Evolutionary conservation across 306 rosid species (phyloP).

Genomic region (Casuarina glauca): DNA sequence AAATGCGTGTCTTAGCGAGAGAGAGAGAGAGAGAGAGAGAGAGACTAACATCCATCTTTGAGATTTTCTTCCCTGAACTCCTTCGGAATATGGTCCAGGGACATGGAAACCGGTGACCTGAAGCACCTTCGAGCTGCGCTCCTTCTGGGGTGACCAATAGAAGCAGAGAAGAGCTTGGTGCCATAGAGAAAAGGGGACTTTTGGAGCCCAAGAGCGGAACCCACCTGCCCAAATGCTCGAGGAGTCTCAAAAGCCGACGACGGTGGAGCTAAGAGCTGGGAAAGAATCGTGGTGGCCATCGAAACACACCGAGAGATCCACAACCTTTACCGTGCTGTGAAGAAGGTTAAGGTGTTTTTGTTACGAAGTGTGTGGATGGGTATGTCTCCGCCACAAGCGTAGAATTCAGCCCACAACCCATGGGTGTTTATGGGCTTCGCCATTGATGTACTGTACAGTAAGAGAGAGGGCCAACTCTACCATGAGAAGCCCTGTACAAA

Average conservation of each 20-base stretch:
- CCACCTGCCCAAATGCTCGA: slow-evolving; percentile 19
- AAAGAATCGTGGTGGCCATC: slow-evolving; percentile 66
- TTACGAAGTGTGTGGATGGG: background rate
- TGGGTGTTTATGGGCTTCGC: background rate
- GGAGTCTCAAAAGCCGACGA: slow-evolving; percentile 29
- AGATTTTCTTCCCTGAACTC: slow-evolving; percentile 82
- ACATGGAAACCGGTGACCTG: slow-evolving; percentile 39
- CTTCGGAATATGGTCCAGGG: slow-evolving; percentile 73
- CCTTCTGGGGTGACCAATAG: slow-evolving; percentile 15
- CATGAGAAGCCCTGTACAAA: background rate
- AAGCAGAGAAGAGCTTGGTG: slow-evolving; percentile 36
- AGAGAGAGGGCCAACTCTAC: background rate
- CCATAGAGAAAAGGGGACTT: slow-evolving; percentile 56
- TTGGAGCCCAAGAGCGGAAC: slow-evolving; percentile 14
- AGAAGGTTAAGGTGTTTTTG: background rate
- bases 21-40: slow-evolving; percentile 5
- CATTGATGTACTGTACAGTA: no score
- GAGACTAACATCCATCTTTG: slow-evolving; percentile 78
- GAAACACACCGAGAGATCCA: slow-evolving; percentile 15
- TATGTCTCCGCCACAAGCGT: background rate
- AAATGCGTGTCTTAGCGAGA: slow-evolving; percentile 1
- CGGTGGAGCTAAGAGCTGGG: slow-evolving; percentile 40
- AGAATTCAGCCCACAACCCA: background rate
- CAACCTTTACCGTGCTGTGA: no score
- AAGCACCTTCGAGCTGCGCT: slow-evolving; percentile 36